Base-by-base conservation (phyloP, 1,284 basidiomycete species). In the Rhizoctonia solani region DNA sequence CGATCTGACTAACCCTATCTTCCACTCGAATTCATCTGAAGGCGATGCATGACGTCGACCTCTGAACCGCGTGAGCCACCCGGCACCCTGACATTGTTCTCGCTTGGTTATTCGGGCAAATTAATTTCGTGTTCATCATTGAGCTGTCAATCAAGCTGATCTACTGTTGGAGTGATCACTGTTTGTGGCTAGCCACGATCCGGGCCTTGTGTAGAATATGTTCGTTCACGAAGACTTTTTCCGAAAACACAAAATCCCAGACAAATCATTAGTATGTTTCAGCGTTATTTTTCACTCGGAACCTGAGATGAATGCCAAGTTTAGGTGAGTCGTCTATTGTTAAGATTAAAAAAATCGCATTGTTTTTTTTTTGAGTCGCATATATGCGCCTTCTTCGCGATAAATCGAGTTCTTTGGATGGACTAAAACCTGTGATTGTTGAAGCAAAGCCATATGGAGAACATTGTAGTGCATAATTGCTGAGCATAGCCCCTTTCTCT, bases 91-190 rank as follows among this genome's bases (percentile, higher is more conserved):
- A 30, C 30, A 29, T 29, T 25, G 37, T 54, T 19, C n/a, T 34
- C 29, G 6, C 27, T 2, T 21, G 11, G 16, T 4, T 54, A 14
- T 34, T 21, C 6, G 4, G 14, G 14, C 13, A 9, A 30, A 53
- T 53, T 16, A 8, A 39, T 39, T 11, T 37, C 25, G 4, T 1
- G 32, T 16, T 44, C 14, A 44, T 44, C 41, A 23, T 8, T 21
- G 32, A n/a, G 53, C 39, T 56, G 54, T 56, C 54, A 46, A 44
- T 44, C 19, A 30, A 29, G 8, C 27, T 21, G 41, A 44, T 44
- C 41, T n/a, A 44, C 41, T 4, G n/a, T 5, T 4, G n/a, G 16
- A 21, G 14, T 21, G 23, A 49, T 49, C 46, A 49, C 46, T n/a
- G n/a, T n/a, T n/a, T n/a, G n/a, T n/a, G n/a, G n/a, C n/a, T n/a